Base-by-base conservation (phyloP, 2,329 filamentous ascomycete genomes). In the Dryadomyces sulphureus region DNA sequence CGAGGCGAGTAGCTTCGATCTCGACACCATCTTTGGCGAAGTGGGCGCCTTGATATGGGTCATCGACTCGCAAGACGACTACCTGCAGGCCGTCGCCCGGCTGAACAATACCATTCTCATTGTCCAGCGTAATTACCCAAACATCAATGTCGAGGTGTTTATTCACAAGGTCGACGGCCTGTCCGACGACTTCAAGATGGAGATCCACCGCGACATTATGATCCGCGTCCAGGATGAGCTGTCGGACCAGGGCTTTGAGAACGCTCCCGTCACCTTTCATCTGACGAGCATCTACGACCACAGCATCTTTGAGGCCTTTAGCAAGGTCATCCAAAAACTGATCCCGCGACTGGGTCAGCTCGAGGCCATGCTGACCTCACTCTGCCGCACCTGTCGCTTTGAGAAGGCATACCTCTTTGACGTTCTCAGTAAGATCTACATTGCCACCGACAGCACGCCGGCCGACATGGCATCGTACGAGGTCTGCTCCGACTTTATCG, bases 81-180 rank as follows among this genome's bases (percentile, higher is more conserved):
- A 96, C 59, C 77, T 94, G 46, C 88, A 95, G 61, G 85, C 89
- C 17, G 85, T 98, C 41, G 77, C 79, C 45, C 81, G 86, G 8
- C 76, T 98, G 24, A 94, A 94, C 62, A 72, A 79, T 46, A 94
- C 89, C 7, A 94, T 96, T 51, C 70, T 95, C 48, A 85, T 87
- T 53, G 77, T 98, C 2, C 86, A 94, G 59, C 79, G 87, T 53
- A 79, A 78, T 50, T 95, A 94, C 59, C 89, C 90, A 2, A 82
- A 86, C 59, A 92, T 96, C 65, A 94, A 95, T 62, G 84, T 98
- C 53, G 90, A 96, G 60, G 90, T 98, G 43, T 96, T 98, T 63
- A 94, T 98, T 56, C 92, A 98, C 73, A 98, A 98, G 63, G 90
- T 95, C 30, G 92, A 98, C 60, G 90, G 89, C n/a, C 72, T 98